These are phyloP conservation scores for Aspergillus clavatus DNA, from an alignment of 2,329 filamentous ascomycete genomes.

Conservation along the genomic window DNA sequence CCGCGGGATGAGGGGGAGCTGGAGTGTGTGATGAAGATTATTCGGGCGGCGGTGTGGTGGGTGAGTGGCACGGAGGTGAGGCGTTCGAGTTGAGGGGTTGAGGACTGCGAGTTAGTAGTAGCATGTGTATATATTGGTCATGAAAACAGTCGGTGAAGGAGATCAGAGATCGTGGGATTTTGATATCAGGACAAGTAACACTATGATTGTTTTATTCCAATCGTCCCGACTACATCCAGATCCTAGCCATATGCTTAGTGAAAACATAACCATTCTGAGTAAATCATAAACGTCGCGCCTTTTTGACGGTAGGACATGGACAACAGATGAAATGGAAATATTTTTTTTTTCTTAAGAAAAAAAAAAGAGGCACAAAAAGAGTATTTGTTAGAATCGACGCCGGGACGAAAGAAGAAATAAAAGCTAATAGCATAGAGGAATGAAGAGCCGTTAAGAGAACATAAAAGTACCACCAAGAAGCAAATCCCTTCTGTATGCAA, in stretches of 20 bases:
- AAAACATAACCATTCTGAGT: slow-evolving; percentile 9
- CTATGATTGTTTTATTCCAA: not conserved
- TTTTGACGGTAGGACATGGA: slow-evolving; percentile 8
- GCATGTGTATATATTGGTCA: not conserved
- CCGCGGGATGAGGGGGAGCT: slow-evolving; percentile 66
- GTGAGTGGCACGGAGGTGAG: slow-evolving; percentile 16
- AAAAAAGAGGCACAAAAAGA: slow-evolving; percentile 20
- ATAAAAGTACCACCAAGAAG: slow-evolving; percentile 31
- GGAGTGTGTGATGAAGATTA: slow-evolving; percentile 61
- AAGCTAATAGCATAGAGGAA: slow-evolving; percentile 40
- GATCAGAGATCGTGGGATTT: no score
- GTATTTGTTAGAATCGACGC: slow-evolving; percentile 26
- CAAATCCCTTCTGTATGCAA: slow-evolving; percentile 28
- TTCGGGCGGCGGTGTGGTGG: slow-evolving; percentile 71
- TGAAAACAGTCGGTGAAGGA: no score
- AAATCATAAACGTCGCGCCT: slow-evolving; percentile 14
- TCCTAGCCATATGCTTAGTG: slow-evolving; percentile 1
- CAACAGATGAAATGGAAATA: slow-evolving; percentile 4
- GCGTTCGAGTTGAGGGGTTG: not conserved
- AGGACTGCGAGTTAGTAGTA: not conserved
- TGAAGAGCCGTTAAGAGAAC: slow-evolving; percentile 35
- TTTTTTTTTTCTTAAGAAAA: no score
- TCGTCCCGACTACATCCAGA: not conserved
- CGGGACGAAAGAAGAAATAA: slow-evolving; percentile 34
- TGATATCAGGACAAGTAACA: no score